A percentile compares a stretch with the other conserved stretches of the same genome.
phyloP scores from a whole-genome alignment of 345 rosid species.

The Sisymbrium irio region DNA sequence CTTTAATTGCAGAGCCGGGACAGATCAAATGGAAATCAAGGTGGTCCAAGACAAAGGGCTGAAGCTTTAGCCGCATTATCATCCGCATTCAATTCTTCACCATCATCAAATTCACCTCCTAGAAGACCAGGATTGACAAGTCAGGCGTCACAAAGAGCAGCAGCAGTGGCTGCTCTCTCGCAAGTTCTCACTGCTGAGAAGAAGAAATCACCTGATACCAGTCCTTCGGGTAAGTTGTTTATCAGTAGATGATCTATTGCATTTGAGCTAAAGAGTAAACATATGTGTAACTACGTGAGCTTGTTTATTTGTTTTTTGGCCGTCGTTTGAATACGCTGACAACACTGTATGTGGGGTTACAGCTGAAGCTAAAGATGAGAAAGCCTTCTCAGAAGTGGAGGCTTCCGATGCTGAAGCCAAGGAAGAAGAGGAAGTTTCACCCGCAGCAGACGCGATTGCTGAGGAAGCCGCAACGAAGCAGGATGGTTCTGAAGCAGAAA shows the following conservation, averaged over 20 bases:
- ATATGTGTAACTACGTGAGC: not conserved
- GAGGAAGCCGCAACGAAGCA: conserved; percentile 39
- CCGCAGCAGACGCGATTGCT: conserved; percentile 31
- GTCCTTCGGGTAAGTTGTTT: conserved; percentile 45
- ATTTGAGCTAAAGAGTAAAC: not conserved
- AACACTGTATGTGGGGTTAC: conserved; percentile 1
- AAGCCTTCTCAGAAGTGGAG: conserved; percentile 47
- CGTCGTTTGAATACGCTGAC: not conserved
- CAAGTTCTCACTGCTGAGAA: conserved; percentile 85
- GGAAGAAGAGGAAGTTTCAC: conserved; percentile 48
- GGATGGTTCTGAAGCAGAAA: conserved; percentile 22
- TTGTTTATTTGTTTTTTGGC: not conserved
- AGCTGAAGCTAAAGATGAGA: conserved; percentile 51
- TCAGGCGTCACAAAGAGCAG: conserved; percentile 87
- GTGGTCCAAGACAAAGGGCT: conserved; percentile 77
- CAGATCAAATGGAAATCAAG: conserved; percentile 59
- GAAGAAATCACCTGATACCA: conserved; percentile 57
- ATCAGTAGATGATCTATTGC: not conserved
- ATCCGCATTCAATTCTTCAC: conserved; percentile 68
- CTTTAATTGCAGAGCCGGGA: conserved; percentile 45
- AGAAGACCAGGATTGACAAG: conserved; percentile 41
- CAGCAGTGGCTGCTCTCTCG: conserved; percentile 97
- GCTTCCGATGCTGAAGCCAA: conserved; percentile 43
- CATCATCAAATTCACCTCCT: conserved; percentile 47
- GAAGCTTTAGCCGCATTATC: conserved; percentile 82